Conservation (phyloP, 371 early-diverging fungal genomes). For the Actinomortierella wolfii region DNA sequence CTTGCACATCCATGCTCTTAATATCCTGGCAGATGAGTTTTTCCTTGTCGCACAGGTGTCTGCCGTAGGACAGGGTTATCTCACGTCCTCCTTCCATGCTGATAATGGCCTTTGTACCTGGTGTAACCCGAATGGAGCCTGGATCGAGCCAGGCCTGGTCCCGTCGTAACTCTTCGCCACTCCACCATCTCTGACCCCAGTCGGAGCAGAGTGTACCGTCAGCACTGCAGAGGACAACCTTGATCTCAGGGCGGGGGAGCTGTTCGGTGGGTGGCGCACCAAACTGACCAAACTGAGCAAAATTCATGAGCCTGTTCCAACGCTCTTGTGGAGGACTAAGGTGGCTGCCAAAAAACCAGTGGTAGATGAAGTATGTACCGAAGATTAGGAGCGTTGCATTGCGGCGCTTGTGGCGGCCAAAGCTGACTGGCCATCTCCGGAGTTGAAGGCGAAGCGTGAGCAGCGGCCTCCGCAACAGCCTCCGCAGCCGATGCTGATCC, state of each 20-base stretch:
- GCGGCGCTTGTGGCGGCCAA: conserved; percentile 10
- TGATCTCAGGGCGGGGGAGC: background rate
- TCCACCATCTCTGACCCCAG: conserved; percentile 22
- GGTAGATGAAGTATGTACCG: conserved; percentile 9
- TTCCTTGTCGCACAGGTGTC: conserved; percentile 14
- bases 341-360: conserved; percentile 8
- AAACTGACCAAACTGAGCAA: conserved; percentile 15
- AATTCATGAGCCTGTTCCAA: conserved; percentile 15
- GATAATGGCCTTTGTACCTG: conserved; percentile 20
- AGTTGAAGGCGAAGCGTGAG: conserved; percentile 8
- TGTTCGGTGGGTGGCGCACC: conserved; percentile 20
- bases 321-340: conserved; percentile 14
- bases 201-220: conserved; percentile 25
- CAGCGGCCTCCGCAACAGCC: conserved; percentile 4
- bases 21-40: conserved; percentile 16
- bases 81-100: conserved; percentile 11
- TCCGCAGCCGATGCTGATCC: conserved; percentile 15
- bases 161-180: conserved; percentile 12
- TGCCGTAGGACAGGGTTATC: conserved; percentile 17
- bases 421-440: conserved; percentile 4
- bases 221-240: conserved; percentile 18
- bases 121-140: conserved; percentile 25
- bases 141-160: conserved; percentile 32
- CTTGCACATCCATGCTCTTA: conserved; percentile 19
- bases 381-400: conserved; percentile 20